Conservation (phyloP, 1,139 yeast species). For the Yamadazyma dendronema region DNA sequence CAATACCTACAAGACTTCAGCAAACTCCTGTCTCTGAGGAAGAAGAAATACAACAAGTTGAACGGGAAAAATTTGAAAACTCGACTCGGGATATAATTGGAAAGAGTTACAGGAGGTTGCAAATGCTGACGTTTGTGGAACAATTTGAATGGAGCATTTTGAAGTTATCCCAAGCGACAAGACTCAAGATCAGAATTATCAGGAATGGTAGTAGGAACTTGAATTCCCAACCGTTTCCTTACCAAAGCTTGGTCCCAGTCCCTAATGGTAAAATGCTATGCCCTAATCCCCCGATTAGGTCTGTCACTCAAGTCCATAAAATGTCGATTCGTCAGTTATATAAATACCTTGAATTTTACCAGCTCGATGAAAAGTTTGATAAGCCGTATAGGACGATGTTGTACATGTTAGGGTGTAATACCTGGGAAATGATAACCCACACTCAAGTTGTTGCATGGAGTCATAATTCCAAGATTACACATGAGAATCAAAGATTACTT, state of each 20-base stretch:
- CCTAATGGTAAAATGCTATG: background rate
- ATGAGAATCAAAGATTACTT: background rate
- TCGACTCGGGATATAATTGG: too few species aligned
- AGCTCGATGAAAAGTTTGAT: background rate
- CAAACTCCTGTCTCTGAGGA: too few species aligned
- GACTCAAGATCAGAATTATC: background rate
- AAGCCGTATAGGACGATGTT: background rate
- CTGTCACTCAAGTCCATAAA: background rate
- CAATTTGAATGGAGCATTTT: background rate
- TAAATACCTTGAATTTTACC: background rate
- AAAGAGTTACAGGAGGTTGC: background rate
- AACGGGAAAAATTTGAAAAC: too few species aligned
- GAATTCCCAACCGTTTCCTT: background rate
- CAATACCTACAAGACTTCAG: too few species aligned
- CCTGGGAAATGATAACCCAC: background rate
- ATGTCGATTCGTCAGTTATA: background rate
- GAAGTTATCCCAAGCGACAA: background rate
- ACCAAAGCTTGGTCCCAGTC: background rate
- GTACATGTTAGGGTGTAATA: background rate
- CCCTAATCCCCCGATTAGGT: background rate
- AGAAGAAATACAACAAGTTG: too few species aligned
- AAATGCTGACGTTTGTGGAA: background rate
- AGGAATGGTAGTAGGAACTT: background rate
- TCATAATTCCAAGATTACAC: background rate
- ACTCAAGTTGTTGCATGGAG: background rate